Conservation (phyloP, 805 yeast species). For the Brettanomyces sp. region DNA sequence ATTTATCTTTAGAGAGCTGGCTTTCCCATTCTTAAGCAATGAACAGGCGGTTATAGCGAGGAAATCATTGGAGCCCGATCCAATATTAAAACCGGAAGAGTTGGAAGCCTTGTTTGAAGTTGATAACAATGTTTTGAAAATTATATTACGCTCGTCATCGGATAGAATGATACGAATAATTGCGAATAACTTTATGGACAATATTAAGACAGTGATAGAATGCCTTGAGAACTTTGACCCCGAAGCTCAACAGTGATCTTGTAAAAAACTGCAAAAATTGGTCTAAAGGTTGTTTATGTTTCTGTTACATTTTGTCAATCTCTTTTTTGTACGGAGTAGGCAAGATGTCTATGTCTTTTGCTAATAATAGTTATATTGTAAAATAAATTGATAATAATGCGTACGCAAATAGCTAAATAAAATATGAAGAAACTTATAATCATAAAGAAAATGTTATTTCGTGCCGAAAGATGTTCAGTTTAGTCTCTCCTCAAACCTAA, state of each 20-base stretch:
- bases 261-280: neutral
- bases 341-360: neutral
- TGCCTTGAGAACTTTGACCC: constrained; percentile 64
- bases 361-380: neutral
- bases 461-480: constrained; percentile 10
- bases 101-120: constrained; percentile 38
- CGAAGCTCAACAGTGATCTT: neutral
- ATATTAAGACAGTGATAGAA: constrained; percentile 67
- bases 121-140: constrained; percentile 28
- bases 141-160: constrained; percentile 49
- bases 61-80: constrained; percentile 64
- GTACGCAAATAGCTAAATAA: too few relatives aligned
- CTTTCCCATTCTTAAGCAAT: constrained; percentile 53
- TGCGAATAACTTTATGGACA: constrained; percentile 71
- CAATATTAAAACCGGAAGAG: constrained; percentile 66
- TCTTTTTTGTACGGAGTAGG: too few relatives aligned
- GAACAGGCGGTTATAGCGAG: constrained; percentile 58
- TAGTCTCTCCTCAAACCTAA: constrained; percentile 90
- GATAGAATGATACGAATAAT: constrained; percentile 79
- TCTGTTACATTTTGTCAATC: too few relatives aligned
- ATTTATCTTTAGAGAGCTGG: constrained; percentile 18
- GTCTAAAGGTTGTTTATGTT: neutral
- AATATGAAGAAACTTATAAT: too few relatives aligned
- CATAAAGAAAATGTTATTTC: neutral
- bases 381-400: too few relatives aligned